A percentile compares a stretch with the other conserved stretches of the same genome.
Conservation (phyloP, 495 filamentous ascomycete species). For the Aspergillus baeticus region DNA sequence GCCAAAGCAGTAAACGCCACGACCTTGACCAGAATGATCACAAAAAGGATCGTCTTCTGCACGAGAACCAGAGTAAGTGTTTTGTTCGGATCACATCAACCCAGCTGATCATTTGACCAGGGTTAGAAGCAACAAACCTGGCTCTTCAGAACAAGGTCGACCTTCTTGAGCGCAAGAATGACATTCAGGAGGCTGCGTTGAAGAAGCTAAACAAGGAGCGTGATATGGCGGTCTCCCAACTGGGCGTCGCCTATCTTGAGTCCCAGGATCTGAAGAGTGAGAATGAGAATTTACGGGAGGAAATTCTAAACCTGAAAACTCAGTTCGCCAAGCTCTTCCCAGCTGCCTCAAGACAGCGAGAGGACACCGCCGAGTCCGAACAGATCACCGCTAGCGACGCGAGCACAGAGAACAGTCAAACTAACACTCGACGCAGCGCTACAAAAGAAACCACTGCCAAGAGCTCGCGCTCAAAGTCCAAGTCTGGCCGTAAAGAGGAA, state of each 20-base stretch:
- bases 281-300: constrained; percentile 47
- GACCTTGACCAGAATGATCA: constrained; percentile 38
- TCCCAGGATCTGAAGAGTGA: constrained; percentile 62
- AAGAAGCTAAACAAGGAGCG: constrained; percentile 62
- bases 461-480: constrained; percentile 32
- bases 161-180: constrained; percentile 54
- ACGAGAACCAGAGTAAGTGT: constrained; percentile 57
- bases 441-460: constrained; percentile 37
- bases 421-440: constrained; percentile 35
- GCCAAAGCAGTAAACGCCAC: constrained; percentile 41
- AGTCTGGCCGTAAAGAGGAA: constrained; percentile 31
- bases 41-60: constrained; percentile 34
- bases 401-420: constrained; percentile 35
- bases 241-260: constrained; percentile 62
- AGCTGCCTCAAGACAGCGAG: constrained; percentile 22
- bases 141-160: constrained; percentile 58
- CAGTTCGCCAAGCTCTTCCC: constrained; percentile 31
- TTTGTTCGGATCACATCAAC: neutral
- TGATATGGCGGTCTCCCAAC: constrained; percentile 62
- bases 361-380: constrained; percentile 36
- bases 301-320: constrained; percentile 48
- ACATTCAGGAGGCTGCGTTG: constrained; percentile 58
- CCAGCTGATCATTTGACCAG: constrained; percentile 31
- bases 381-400: constrained; percentile 24
- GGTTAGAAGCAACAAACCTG: constrained; percentile 58